These are phyloP conservation scores for Rubroboletus satanas DNA, from an alignment of 768 basidiomycete species.

Conservation along the genomic window DNA sequence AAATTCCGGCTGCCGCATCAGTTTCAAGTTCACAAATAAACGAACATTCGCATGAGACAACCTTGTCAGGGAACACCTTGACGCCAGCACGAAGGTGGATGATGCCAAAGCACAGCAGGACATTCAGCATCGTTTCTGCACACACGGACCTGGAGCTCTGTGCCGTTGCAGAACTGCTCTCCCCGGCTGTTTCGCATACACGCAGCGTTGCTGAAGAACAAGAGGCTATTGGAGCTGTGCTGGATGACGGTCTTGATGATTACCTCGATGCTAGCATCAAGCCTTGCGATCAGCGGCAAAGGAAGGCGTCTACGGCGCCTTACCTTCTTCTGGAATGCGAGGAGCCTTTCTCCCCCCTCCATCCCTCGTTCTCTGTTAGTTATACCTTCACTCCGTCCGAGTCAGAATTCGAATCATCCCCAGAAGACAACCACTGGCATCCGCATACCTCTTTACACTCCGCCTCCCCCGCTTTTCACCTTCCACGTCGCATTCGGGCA, in stretches of 20 bases:
- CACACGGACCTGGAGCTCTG: constrained; percentile 48
- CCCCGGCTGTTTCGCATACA: constrained; percentile 29
- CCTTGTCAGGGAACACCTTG: constrained; percentile 24
- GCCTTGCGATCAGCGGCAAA: not conserved
- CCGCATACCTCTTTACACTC: constrained; percentile 18
- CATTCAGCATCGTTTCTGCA: constrained; percentile 43
- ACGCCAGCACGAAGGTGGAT: constrained; percentile 18
- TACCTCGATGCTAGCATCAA: constrained; percentile 28
- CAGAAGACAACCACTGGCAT: constrained; percentile 29
- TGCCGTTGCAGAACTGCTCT: constrained; percentile 49
- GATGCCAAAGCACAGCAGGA: constrained; percentile 30
- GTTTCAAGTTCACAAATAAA: constrained; percentile 13
- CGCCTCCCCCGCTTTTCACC: constrained; percentile 27
- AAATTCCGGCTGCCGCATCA: constrained; percentile 10
- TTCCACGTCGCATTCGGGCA: constrained; percentile 32
- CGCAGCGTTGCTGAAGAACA: constrained; percentile 25
- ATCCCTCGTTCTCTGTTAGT: constrained; percentile 12
- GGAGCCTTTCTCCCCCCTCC: constrained; percentile 28
- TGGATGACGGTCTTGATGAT: constrained; percentile 30
- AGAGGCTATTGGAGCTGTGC: constrained; percentile 15
- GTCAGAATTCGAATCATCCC: constrained; percentile 32
- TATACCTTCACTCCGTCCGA: constrained; percentile 27
- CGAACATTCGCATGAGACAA: constrained; percentile 21
- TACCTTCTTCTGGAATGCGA: constrained; percentile 32
- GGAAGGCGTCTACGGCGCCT: constrained; percentile 11